Base-by-base conservation (phyloP, 768 basidiomycete species). In the Crepidotus variabilis region DNA sequence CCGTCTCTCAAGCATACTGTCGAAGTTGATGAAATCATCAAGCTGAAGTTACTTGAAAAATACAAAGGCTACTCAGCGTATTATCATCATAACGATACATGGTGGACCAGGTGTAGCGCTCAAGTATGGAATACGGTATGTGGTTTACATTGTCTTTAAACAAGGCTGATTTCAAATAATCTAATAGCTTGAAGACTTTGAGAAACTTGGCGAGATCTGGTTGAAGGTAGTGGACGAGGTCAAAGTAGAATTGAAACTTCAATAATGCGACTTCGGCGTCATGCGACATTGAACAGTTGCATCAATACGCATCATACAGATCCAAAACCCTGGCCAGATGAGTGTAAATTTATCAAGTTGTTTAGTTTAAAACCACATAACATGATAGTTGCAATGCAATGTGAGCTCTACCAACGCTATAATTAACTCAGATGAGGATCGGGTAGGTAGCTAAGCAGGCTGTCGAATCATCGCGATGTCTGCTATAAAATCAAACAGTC, bases 51-150 rank as follows among this genome's bases (percentile, higher is more conserved):
- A 43, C 60, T 73, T 21, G 51, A 68, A 2, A 69, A 72, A 3
- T 60, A 71, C 28, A 77, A 79, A 23, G 68, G 70, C 2, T 78
- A 65, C 57, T 66, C 70, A 0, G 63, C 68, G 1, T 58, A 64
- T 36, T 78, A 69, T 54, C 67, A 71, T 47, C 75, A 78, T 52
- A 70, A 75, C 48, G 68, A 67, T 0, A 59, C 60, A 16, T 81
- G 79, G 78, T 80, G 79, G 79, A 72, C 72, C 0, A 68, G 80
- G 20, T 74, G 72, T 52, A 78, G 78, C 56, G 74, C 74, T 2
- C 80, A 82, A 56, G 65, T 82, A 0, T 82, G 69, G 67, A 77
- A 69, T 54, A 77, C 80, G 69, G 78, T 80, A 52, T 16, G 39
- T 11, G 4, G 39, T 43, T 5, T 43, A 16, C 3, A 14, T 43